Conservation (phyloP, 2,329 filamentous ascomycete species). For the Epichloe aotearoae region DNA sequence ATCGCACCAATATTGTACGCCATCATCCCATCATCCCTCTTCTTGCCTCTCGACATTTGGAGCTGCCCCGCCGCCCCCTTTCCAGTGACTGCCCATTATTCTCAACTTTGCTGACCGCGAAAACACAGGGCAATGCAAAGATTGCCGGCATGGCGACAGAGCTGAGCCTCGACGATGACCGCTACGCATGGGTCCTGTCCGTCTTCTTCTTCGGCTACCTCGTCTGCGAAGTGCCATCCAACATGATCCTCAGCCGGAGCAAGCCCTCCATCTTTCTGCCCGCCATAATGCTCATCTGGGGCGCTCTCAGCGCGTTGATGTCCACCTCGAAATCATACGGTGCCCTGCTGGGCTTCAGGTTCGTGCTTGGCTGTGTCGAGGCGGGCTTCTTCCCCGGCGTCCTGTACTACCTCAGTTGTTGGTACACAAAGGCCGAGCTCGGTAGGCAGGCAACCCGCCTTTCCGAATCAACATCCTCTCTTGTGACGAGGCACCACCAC, state of each 20-base stretch:
- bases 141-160: conserved; percentile 6
- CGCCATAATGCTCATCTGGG: conserved; percentile 3
- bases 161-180: conserved; percentile 1
- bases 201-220: conserved; percentile 16
- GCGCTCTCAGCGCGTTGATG: not conserved
- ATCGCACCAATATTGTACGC: conserved; percentile 47
- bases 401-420: conserved; percentile 3
- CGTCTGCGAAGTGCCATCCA: conserved; percentile 45
- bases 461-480: too few relatives aligned
- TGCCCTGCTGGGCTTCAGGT: conserved; percentile 4
- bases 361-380: conserved; percentile 6
- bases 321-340: not conserved
- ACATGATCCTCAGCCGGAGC: conserved; percentile 39
- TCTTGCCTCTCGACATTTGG: too few relatives aligned
- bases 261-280: conserved; percentile 5
- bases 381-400: conserved; percentile 7
- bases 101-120: too few relatives aligned
- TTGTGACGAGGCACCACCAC: too few relatives aligned
- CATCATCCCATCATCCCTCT: not conserved
- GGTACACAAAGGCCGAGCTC: conserved; percentile 6
- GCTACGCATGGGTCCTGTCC: conserved; percentile 5
- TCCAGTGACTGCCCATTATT: too few relatives aligned
- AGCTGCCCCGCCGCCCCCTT: too few relatives aligned
- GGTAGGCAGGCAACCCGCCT: not conserved
- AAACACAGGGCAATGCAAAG: conserved; percentile 4